Base-by-base conservation (phyloP, 495 filamentous ascomycete genomes). In the Mycothermus thermophilus region DNA sequence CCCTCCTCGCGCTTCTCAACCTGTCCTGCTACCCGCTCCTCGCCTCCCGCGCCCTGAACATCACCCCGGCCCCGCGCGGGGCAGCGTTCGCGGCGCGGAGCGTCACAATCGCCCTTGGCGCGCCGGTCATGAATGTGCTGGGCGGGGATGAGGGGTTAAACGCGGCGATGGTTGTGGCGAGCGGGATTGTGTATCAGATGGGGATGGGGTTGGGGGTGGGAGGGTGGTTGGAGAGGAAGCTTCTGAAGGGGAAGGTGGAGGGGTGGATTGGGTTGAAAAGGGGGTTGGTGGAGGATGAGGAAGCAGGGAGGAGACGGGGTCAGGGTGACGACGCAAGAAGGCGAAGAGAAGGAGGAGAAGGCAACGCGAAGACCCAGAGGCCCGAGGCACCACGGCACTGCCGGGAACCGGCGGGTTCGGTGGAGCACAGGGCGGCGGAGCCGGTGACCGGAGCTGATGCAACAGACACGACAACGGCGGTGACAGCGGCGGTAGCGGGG, bases 181-280 rank as follows among this genome's bases (percentile, higher is more conserved):
- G 54, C 16, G 64, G 64, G 12, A 61, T 68, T 9, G 18, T 63
- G 13, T 66, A 54, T 31, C 64, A 67, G 37, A 61, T 67, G 47
- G 50, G 42, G 16, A 30, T 57, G 12, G 51, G 54, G 7, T 51
- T 57, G 3, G 51, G 48, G 5, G 27, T 51, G 0, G 59, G 55
- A 0, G 42, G 49, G 23, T 60, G 57, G 57, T 9, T 62, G 3
- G 60, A 60, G 34, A 29, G 46, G 13, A 16, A 50, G 8, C 23
- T 41, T 1, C 27, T 50, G 21, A 35, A 30, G 3, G 10, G 18
- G 2, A 27, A 14, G 4, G 27, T 2, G 8, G 27, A 14, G 18
- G 15, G 8, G 15, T 22, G 17, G 27, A n/a, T 14, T 44, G 13
- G 42, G 42, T 8, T 41, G 26, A 33, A n/a, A 27, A 17, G 16